phyloP scores from a whole-genome alignment of 1,284 basidiomycete species.

The Cutaneotrichosporon cyanovorans region DNA sequence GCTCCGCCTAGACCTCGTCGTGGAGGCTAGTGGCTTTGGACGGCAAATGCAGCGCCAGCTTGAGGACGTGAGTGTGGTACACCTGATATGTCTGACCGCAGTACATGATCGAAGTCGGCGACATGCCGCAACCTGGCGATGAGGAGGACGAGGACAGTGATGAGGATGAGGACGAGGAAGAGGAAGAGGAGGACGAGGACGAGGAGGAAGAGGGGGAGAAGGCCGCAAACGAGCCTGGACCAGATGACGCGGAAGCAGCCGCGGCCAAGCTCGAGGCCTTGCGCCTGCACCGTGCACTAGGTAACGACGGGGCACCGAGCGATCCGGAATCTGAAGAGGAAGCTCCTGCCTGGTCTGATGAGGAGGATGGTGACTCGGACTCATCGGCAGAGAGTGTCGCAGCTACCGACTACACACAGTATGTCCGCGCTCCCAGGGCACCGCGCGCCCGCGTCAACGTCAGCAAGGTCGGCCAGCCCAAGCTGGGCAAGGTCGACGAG shows the following conservation, averaged over 20 bases:
- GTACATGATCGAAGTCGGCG: constrained; percentile 49
- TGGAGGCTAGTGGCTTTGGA: constrained; percentile 85
- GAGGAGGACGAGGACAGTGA: constrained; percentile 35
- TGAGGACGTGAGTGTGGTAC: constrained; percentile 59
- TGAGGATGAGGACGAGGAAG: constrained; percentile 39
- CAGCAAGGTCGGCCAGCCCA: constrained; percentile 2
- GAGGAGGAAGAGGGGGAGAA: constrained; percentile 28
- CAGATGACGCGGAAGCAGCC: constrained; percentile 11
- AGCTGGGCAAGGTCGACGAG: constrained; percentile 26
- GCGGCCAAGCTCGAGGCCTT: constrained; percentile 31
- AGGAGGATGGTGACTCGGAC: constrained; percentile 8
- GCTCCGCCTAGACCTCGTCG: constrained; percentile 78
- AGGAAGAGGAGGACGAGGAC: constrained; percentile 39
- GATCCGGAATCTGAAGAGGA: constrained; percentile 19
- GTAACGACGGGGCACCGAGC: constrained; percentile 29
- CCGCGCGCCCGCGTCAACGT: constrained; percentile 6
- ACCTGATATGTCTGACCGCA: constrained; percentile 31
- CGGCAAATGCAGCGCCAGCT: constrained; percentile 70
- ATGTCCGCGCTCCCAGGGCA: constrained; percentile 19
- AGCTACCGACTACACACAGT: constrained; percentile 36
- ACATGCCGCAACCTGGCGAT: constrained; percentile 33
- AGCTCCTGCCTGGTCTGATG: constrained; percentile 21
- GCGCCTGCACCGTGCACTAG: constrained; percentile 33
- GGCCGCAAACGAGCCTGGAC: constrained; percentile 25
- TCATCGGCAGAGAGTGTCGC: constrained; percentile 16